Conservation (phyloP, 192 early-diverging fungal species). For the Umbelopsis isabellina region DNA sequence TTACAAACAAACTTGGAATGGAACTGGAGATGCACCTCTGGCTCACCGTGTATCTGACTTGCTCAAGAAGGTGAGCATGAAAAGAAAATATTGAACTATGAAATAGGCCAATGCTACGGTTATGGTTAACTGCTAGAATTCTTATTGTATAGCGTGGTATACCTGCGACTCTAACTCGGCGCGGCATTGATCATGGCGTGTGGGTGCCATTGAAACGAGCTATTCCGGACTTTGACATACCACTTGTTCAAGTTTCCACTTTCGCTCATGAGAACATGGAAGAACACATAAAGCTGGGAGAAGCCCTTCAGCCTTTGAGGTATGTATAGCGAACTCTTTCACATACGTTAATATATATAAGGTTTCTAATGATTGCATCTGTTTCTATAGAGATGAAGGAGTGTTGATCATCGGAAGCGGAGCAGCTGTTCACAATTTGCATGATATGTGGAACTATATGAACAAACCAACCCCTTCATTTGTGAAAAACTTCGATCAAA, state of each 20-base stretch:
- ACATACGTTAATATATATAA: background rate
- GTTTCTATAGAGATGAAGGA: slow-evolving; percentile 52
- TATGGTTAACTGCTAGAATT: background rate
- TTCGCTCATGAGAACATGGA: slow-evolving; percentile 56
- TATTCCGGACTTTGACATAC: slow-evolving; percentile 56
- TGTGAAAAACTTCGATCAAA: slow-evolving; percentile 59
- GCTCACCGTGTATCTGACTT: slow-evolving; percentile 53
- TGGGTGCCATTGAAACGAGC: slow-evolving; percentile 72
- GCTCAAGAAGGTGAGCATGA: slow-evolving; percentile 39
- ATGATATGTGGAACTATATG: slow-evolving; percentile 46
- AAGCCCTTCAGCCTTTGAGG: slow-evolving; percentile 51
- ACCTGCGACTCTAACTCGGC: slow-evolving; percentile 45
- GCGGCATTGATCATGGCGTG: slow-evolving; percentile 72
- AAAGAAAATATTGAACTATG: background rate
- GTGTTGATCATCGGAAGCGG: slow-evolving; percentile 70
- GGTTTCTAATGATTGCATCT: background rate
- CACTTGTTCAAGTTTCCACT: slow-evolving; percentile 69
- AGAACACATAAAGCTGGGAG: slow-evolving; percentile 57
- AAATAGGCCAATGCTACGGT: background rate
- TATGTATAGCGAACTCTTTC: slow-evolving; percentile 10
- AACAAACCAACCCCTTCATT: slow-evolving; percentile 47
- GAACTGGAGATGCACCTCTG: slow-evolving; percentile 55
- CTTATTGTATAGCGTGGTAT: slow-evolving; percentile 43
- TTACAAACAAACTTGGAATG: slow-evolving; percentile 63
- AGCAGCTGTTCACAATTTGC: slow-evolving; percentile 67